Evolutionary conservation across 2,329 filamentous ascomycete genomes (phyloP).

Genomic region (Aspergillus novofumigatus): DNA sequence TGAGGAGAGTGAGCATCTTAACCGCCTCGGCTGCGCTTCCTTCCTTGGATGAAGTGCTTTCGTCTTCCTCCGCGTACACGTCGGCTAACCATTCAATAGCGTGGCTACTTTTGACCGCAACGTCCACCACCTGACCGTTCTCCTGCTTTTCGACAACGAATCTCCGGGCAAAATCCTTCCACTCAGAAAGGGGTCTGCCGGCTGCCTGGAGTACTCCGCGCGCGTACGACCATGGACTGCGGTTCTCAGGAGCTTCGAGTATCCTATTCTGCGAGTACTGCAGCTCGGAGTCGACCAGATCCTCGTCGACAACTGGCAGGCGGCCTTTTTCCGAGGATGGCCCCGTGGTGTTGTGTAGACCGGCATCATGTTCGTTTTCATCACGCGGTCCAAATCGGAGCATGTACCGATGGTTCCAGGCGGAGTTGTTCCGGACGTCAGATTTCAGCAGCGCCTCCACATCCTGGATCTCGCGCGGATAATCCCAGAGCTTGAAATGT

Average conservation of each 20-base stretch:
- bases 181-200: conserved; percentile 45
- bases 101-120: conserved; percentile 56
- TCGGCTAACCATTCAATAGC: conserved; percentile 51
- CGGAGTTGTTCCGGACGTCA: conserved; percentile 93
- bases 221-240: conserved; percentile 90
- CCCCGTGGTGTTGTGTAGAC: conserved; percentile 28
- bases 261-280: conserved; percentile 71
- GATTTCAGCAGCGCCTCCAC: conserved; percentile 68
- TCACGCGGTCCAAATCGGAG: conserved; percentile 68
- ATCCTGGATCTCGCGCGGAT: conserved; percentile 59
- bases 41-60: conserved; percentile 44
- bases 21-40: conserved; percentile 53
- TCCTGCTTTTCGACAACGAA: conserved; percentile 51
- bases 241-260: conserved; percentile 80
- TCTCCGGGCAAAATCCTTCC: conserved; percentile 52
- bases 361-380: conserved; percentile 33
- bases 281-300: conserved; percentile 69
- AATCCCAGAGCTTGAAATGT: conserved; percentile 57
- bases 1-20: conserved; percentile 67
- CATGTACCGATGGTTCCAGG: conserved; percentile 96
- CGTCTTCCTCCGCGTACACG: conserved; percentile 38
- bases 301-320: conserved; percentile 50
- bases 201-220: conserved; percentile 69
- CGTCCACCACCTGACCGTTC: conserved; percentile 21
- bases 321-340: conserved; percentile 25